Evolutionary conservation across 2,329 filamentous ascomycete genomes (phyloP).

Genomic region (Fusarium falciforme): DNA sequence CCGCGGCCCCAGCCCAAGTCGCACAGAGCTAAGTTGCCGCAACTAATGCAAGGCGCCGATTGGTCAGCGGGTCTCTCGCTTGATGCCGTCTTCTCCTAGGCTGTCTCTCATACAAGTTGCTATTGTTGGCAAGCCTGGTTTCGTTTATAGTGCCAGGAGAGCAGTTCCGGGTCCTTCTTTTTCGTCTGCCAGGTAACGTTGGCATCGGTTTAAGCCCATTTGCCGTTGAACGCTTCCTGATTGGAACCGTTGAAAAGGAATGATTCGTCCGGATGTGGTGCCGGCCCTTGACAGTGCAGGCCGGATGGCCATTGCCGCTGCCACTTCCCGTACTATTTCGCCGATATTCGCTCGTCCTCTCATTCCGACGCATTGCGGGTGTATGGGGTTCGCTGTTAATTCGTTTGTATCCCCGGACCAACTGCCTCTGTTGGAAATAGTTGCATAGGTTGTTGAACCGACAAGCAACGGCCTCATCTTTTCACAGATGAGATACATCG

Average conservation of each 20-base stretch:
- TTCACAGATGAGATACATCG: too few species aligned
- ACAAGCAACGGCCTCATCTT: too few species aligned
- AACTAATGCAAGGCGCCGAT: not conserved
- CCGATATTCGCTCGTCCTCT: not conserved
- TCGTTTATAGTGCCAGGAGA: not conserved
- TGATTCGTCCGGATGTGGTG: not conserved
- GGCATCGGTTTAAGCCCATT: not conserved
- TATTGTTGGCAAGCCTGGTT: not conserved
- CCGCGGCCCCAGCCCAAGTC: not conserved
- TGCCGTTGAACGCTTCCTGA: not conserved
- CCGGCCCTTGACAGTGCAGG: not conserved
- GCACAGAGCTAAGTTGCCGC: not conserved
- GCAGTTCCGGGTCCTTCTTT: not conserved
- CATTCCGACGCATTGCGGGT: too few species aligned
- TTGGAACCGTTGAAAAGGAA: not conserved
- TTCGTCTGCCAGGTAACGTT: not conserved
- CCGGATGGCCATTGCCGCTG: not conserved
- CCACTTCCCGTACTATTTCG: not conserved
- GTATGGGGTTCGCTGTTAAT: too few species aligned
- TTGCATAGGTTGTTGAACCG: too few species aligned
- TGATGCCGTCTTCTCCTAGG: not conserved
- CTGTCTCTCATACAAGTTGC: not conserved
- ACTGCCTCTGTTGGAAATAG: too few species aligned
- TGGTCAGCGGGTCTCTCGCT: not conserved
- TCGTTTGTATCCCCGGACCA: too few species aligned